Base-by-base conservation (phyloP, 2,329 filamentous ascomycete genomes). In the Phaeosphaeriaceae sp. region DNA sequence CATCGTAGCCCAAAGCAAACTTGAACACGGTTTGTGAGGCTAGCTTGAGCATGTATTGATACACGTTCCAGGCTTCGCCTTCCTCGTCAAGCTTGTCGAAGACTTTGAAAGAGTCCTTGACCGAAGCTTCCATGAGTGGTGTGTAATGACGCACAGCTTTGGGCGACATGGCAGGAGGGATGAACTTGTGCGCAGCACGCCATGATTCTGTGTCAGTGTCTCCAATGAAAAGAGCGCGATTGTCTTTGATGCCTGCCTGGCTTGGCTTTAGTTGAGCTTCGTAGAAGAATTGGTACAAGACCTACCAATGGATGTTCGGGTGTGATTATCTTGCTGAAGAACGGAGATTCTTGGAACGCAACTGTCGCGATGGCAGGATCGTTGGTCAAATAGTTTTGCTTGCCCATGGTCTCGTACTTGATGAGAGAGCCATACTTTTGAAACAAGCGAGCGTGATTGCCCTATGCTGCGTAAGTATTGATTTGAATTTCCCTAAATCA, bases 11-110 rank as follows among this genome's bases (percentile, higher is more conserved):
- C 1, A 62, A 56, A 27, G 52, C 49, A 27, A 64, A 57, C 15
- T 60, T 57, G 24, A 55, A 59, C 11, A 64, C 54, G 3, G 56
- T 55, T 13, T 64, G 59, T 2, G 53, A 57, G 1, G 56, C 61
- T 7, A 64, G 54, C 46, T 64, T 64, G 13, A 64, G 25, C 61
- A 64, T 64, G 51, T 64, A 64, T 42, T 60, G 56, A 11, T 64
- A 64, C 3, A 61, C 61, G 20, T 64, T 64, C 56, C 56, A 64
- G 1, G 56, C 52, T 36, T 64, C 56, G n/a, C 50, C 59, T 11
- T 59, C n/a, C 25, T 57, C 59, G 25, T 64, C 55, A 3, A 64
- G 59, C 54, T 62, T 20, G 24, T 64, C 61, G n/a, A 64, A 64
- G 5, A 64, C 61, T 24, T 62, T 62, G 56, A 60, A 64, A 1